phyloP scores from a whole-genome alignment of 352 stramenopile genomes.

The Globisporangium recalcitrans region DNA sequence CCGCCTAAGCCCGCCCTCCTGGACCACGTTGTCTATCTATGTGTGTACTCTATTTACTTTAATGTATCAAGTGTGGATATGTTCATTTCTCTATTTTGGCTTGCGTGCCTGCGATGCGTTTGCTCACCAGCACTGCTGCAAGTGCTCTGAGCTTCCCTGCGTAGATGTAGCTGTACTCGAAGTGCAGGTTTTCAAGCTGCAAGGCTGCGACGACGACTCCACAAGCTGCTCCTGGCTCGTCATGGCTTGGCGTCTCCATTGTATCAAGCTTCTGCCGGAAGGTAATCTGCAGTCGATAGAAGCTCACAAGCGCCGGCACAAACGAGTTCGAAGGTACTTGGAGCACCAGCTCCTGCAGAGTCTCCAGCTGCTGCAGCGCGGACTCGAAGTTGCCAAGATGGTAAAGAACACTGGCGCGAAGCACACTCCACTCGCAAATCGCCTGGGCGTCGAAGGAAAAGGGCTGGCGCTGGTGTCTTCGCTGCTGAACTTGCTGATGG shows the following conservation, averaged over 20 bases:
- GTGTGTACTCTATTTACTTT: constrained; percentile 15
- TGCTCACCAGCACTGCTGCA: constrained; percentile 1
- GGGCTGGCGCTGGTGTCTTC: neutral
- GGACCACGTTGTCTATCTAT: neutral
- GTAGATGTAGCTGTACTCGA: constrained; percentile 19
- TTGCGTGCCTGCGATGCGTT: neutral
- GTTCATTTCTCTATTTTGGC: constrained; percentile 2
- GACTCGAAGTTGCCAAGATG: constrained; percentile 22
- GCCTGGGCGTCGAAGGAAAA: constrained; percentile 11
- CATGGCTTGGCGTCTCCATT: too few species aligned
- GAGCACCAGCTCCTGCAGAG: constrained; percentile 7
- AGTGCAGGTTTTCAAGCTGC: neutral
- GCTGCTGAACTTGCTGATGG: neutral
- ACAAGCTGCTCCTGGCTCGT: too few species aligned
- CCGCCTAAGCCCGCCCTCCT: neutral
- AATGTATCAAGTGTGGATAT: constrained; percentile 8
- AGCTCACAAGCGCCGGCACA: constrained; percentile 29
- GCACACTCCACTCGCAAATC: constrained; percentile 26
- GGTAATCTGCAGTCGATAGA: constrained; percentile 31
- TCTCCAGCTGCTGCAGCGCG: constrained; percentile 27
- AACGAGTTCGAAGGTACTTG: constrained; percentile 22
- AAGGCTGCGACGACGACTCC: too few species aligned
- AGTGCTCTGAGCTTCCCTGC: constrained; percentile 12
- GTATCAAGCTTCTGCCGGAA: constrained; percentile 18
- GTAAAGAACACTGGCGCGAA: constrained; percentile 32